Conservation (phyloP, 2,329 filamentous ascomycete genomes). For the Cladosporium sp. region DNA sequence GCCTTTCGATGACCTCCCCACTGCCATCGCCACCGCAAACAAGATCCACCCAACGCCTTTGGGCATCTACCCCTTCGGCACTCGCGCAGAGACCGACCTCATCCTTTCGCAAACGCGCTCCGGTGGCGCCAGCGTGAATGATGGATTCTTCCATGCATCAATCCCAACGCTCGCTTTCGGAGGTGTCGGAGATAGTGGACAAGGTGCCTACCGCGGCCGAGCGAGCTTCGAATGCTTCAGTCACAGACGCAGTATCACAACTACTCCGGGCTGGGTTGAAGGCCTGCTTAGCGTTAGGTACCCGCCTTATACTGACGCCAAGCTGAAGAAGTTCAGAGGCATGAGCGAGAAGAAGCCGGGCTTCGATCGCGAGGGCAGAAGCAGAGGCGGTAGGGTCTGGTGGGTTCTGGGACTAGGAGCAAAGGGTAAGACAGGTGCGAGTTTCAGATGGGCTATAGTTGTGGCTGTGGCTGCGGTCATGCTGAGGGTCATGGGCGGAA, state of each 20-base stretch:
- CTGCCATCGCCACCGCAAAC: conserved; percentile 80
- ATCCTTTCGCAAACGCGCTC: conserved; percentile 47
- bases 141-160: conserved; percentile 64
- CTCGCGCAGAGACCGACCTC: conserved; percentile 69
- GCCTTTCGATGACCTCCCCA: conserved; percentile 72
- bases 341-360: conserved; percentile 53
- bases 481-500: conserved; percentile 10
- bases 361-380: conserved; percentile 55
- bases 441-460: conserved; percentile 26
- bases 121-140: conserved; percentile 50
- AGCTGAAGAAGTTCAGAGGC: conserved; percentile 48
- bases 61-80: conserved; percentile 80
- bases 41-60: conserved; percentile 78
- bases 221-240: conserved; percentile 67
- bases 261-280: conserved; percentile 65
- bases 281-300: conserved; percentile 63
- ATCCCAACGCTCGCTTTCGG: conserved; percentile 74
- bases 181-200: conserved; percentile 74
- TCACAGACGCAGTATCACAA: conserved; percentile 57
- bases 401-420: conserved; percentile 29
- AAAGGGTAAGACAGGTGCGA: conserved; percentile 23
- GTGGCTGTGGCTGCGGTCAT: conserved; percentile 21
- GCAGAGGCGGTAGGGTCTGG: conserved; percentile 27
- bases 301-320: conserved; percentile 54
- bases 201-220: conserved; percentile 72